phyloP scores from a whole-genome alignment of 2,329 filamentous ascomycete genomes.

The Periconia sp. region DNA sequence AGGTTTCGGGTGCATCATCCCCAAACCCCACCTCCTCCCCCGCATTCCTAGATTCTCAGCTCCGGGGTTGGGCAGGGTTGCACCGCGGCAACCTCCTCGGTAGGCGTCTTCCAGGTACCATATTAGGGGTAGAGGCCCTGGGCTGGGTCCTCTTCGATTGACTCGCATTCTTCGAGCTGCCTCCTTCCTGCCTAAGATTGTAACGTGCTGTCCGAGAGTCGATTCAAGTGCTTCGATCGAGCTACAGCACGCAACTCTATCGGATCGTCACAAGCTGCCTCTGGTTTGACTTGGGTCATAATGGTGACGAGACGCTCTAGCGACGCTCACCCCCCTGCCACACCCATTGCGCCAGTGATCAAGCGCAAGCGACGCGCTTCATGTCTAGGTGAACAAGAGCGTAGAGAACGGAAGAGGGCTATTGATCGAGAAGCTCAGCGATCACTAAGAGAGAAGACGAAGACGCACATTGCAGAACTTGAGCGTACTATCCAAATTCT shows the following conservation, averaged over 20 bases:
- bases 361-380: conserved; percentile 43
- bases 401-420: conserved; percentile 41
- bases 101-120: neutral
- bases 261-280: too few relatives aligned
- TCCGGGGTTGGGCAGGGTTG: neutral
- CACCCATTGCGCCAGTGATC: conserved; percentile 31
- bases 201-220: neutral
- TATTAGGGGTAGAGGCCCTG: neutral
- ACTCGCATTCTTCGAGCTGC: neutral
- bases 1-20: conserved; percentile 8
- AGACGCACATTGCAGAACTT: conserved; percentile 45
- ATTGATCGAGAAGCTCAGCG: conserved; percentile 45
- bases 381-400: conserved; percentile 43
- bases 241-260: too few relatives aligned
- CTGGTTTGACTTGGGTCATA: too few relatives aligned
- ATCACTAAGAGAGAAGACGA: conserved; percentile 45
- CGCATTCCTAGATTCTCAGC: too few relatives aligned
- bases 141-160: neutral
- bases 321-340: conserved; percentile 25
- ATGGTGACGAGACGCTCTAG: conserved; percentile 35
- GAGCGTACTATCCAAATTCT: conserved; percentile 45
- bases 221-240: neutral
- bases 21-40: conserved; percentile 29
- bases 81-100: neutral
- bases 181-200: too few relatives aligned